These are phyloP conservation scores for Cyanidium caldarium DNA, from an alignment of 23 red algal genomes.

Conservation along the genomic window DNA sequence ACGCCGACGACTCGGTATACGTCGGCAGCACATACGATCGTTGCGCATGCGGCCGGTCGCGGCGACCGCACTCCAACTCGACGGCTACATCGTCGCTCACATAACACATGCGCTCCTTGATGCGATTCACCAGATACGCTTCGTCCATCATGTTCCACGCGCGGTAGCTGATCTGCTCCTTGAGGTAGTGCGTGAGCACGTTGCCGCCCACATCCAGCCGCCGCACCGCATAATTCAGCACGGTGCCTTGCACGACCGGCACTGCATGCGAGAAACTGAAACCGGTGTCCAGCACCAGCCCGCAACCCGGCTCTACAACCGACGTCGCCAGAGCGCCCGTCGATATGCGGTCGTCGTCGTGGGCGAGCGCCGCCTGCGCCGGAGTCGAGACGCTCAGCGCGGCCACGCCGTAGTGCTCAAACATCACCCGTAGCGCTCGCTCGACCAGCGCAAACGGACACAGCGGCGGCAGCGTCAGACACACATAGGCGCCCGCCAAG, in stretches of 20 bases:
- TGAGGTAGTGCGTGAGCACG: constrained; percentile 54
- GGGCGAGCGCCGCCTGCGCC: constrained; percentile 20
- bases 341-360: not conserved
- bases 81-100: constrained; percentile 13
- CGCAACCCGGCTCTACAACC: not conserved
- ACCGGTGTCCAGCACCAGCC: constrained; percentile 55
- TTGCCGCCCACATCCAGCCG: constrained; percentile 66
- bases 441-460: constrained; percentile 22
- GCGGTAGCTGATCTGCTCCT: constrained; percentile 44
- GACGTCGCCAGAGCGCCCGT: not conserved
- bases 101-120: constrained; percentile 79
- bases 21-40: constrained; percentile 49
- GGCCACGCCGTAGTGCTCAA: constrained; percentile 28
- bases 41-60: constrained; percentile 3
- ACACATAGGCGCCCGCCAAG: not conserved
- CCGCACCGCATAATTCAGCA: constrained; percentile 11
- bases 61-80: constrained; percentile 4
- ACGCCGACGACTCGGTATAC: too few species aligned
- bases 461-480: constrained; percentile 47
- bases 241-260: constrained; percentile 40
- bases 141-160: constrained; percentile 63
- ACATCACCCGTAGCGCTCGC: constrained; percentile 38
- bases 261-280: constrained; percentile 53
- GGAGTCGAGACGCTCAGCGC: constrained; percentile 12
- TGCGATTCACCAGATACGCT: constrained; percentile 33